A percentile compares a stretch with the other conserved stretches of the same genome.
These are phyloP conservation scores for Penicillium janthinellum DNA, from an alignment of 2,329 filamentous ascomycete species.

Conservation along the genomic window DNA sequence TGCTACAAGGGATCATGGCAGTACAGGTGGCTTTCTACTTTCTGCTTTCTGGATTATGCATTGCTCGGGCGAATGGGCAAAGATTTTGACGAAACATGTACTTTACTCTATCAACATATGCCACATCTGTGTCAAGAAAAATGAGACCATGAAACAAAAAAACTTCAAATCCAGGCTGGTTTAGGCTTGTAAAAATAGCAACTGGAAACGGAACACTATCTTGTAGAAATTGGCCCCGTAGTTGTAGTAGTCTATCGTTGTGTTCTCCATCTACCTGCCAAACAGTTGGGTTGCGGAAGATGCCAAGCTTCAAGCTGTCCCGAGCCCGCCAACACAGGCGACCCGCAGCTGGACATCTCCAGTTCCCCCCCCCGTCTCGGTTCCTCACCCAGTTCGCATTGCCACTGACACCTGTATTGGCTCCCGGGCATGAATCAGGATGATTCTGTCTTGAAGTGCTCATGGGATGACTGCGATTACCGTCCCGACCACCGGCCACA, in stretches of 20 bases:
- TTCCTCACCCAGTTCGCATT: conserved; percentile 20
- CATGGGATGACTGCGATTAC: conserved; percentile 41
- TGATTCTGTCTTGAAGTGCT: conserved; percentile 25
- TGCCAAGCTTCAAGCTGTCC: conserved; percentile 10
- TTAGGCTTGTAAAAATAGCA: background rate
- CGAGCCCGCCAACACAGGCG: conserved; percentile 13
- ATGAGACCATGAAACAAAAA: conserved; percentile 10
- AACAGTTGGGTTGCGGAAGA: conserved; percentile 14
- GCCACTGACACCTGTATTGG: conserved; percentile 6
- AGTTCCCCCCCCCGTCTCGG: conserved; percentile 7
- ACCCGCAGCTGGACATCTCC: conserved; percentile 8
- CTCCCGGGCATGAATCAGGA: conserved; percentile 15
- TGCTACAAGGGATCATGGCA: conserved; percentile 14
- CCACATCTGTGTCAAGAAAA: conserved; percentile 7
- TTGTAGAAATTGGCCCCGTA: background rate
- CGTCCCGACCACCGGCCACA: conserved; percentile 36
- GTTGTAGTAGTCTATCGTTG: background rate
- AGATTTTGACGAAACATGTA: conserved; percentile 24
- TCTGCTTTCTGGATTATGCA: conserved; percentile 32
- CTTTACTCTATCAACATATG: conserved; percentile 18
- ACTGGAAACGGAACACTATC: background rate
- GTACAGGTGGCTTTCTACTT: conserved; percentile 9
- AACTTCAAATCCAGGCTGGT: background rate
- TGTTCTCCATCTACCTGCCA: too few species aligned
- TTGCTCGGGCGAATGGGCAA: conserved; percentile 37